These are phyloP conservation scores for Moesziomyces antarcticus DNA, from an alignment of 1,284 basidiomycete genomes.

Conservation along the genomic window DNA sequence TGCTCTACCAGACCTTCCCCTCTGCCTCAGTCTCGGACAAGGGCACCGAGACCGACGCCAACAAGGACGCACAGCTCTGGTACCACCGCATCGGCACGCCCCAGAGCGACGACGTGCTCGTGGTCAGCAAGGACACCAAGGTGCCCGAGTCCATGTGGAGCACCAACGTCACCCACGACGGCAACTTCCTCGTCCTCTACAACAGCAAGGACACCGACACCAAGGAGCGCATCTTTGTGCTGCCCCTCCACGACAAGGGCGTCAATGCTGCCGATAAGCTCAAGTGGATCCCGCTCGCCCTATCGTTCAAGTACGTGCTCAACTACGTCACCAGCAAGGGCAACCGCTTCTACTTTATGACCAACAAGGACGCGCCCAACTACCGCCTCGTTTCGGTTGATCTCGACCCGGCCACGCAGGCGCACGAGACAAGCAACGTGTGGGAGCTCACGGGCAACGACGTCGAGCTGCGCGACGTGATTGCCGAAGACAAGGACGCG, in stretches of 20 bases:
- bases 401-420: slow-evolving; percentile 37
- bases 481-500: slow-evolving; percentile 76
- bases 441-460: slow-evolving; percentile 51
- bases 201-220: slow-evolving; percentile 64
- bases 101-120: slow-evolving; percentile 59
- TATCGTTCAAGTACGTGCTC: slow-evolving; percentile 59
- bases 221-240: slow-evolving; percentile 54
- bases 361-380: slow-evolving; percentile 65
- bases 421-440: slow-evolving; percentile 47
- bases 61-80: slow-evolving; percentile 62
- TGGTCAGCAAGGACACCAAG: slow-evolving; percentile 58
- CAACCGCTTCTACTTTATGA: slow-evolving; percentile 62
- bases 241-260: slow-evolving; percentile 48
- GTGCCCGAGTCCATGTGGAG: slow-evolving; percentile 59
- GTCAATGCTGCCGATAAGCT: slow-evolving; percentile 18
- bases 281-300: slow-evolving; percentile 60
- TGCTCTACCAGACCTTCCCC: slow-evolving; percentile 66
- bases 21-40: slow-evolving; percentile 52
- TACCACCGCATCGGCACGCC: slow-evolving; percentile 63
- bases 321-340: slow-evolving; percentile 61
- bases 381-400: slow-evolving; percentile 58
- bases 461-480: slow-evolving; percentile 73
- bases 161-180: slow-evolving; percentile 59
- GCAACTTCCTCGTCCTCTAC: slow-evolving; percentile 56
- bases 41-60: slow-evolving; percentile 65